phyloP scores from a whole-genome alignment of 2,329 filamentous ascomycete genomes.

The Colletotrichum costaricense region DNA sequence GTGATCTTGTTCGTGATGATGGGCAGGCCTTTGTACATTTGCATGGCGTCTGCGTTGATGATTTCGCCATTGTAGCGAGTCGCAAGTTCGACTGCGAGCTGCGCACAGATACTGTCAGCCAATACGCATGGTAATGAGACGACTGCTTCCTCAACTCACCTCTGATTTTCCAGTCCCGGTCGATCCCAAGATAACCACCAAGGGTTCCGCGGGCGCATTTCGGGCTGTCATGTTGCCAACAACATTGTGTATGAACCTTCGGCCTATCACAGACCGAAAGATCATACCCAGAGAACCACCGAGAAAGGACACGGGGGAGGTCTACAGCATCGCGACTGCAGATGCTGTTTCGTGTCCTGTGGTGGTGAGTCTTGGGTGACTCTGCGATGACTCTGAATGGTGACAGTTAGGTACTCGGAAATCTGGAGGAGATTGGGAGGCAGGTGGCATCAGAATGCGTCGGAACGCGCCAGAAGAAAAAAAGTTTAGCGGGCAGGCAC shows the following conservation, averaged over 20 bases:
- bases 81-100: conserved; percentile 93
- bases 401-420: not conserved
- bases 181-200: conserved; percentile 87
- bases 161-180: conserved; percentile 96
- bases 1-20: conserved; percentile 97
- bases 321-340: conserved; percentile 15
- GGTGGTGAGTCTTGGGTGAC: conserved; percentile 1
- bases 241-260: conserved; percentile 40
- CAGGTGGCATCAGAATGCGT: conserved; percentile 31
- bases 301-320: conserved; percentile 8
- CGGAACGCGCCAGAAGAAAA: conserved; percentile 31
- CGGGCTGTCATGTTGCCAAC: conserved; percentile 37
- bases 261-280: conserved; percentile 24
- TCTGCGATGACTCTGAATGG: not conserved
- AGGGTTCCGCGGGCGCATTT: conserved; percentile 61
- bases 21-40: conserved; percentile 91
- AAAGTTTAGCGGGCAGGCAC: conserved; percentile 15
- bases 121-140: not conserved
- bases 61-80: conserved; percentile 88
- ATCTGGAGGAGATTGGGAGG: not conserved
- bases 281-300: conserved; percentile 25
- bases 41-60: conserved; percentile 98
- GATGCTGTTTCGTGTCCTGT: conserved; percentile 15
- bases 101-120: not conserved
- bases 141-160: conserved; percentile 58